Percentiles rank a stretch among this genome's conserved stretches.
phyloP scores from a whole-genome alignment of 2,329 filamentous ascomycete species.

The Scedosporium aurantiacum region DNA sequence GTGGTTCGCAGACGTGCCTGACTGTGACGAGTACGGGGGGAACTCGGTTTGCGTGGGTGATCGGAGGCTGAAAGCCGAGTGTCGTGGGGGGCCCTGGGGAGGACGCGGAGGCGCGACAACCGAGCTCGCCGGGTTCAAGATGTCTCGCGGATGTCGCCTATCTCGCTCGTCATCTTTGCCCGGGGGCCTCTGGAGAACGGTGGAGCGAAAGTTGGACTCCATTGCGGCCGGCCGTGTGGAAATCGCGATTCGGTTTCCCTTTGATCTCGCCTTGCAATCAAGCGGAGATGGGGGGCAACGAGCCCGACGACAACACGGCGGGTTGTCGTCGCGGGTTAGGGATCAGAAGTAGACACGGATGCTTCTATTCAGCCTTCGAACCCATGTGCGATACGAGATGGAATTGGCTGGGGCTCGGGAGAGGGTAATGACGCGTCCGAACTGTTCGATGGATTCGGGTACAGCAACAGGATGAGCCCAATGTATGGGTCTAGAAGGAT shows the following conservation, averaged over 20 bases:
- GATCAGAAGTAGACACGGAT: neutral
- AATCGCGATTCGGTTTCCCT: slow-evolving; percentile 9
- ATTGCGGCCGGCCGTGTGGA: slow-evolving; percentile 20
- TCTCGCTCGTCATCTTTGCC: slow-evolving; percentile 26
- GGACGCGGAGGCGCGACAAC: slow-evolving; percentile 15
- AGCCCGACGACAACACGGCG: slow-evolving; percentile 1
- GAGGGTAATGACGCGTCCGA: neutral
- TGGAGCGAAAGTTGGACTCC: slow-evolving; percentile 38
- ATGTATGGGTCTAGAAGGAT: too few relatives aligned
- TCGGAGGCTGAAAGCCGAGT: slow-evolving; percentile 36
- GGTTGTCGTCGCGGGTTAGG: neutral
- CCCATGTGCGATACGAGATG: neutral
- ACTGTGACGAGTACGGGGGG: slow-evolving; percentile 17
- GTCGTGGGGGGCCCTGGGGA: slow-evolving; percentile 19
- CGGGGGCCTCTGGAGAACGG: slow-evolving; percentile 35
- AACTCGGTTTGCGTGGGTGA: slow-evolving; percentile 36
- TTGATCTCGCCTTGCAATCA: neutral
- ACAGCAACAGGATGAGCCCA: too few relatives aligned
- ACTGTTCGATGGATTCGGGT: too few relatives aligned
- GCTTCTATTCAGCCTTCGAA: neutral
- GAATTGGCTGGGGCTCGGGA: neutral
- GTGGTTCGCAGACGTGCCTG: neutral
- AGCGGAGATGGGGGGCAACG: neutral
- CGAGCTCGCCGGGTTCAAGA: slow-evolving; percentile 27
- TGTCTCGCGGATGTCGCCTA: slow-evolving; percentile 31